These are phyloP conservation scores for Herpetomonas samuelpessoai DNA, from an alignment of 208 protist species.

Conservation along the genomic window DNA sequence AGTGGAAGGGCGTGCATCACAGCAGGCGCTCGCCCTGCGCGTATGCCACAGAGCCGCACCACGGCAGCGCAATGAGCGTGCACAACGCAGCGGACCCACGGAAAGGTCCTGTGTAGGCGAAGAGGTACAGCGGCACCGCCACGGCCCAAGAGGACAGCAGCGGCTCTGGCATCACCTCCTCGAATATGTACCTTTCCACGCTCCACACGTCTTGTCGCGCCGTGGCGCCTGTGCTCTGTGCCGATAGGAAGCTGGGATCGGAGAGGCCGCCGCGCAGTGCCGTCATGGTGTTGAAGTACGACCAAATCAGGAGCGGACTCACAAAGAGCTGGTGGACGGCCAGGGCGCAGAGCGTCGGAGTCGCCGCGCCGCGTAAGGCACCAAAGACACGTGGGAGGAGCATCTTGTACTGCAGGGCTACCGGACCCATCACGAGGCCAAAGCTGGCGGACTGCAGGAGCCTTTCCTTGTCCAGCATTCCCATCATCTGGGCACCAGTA, in stretches of 20 bases:
- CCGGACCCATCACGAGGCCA: slow-evolving; percentile 30
- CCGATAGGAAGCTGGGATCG: slow-evolving; percentile 51
- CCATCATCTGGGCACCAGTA: slow-evolving; percentile 41
- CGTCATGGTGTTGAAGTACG: slow-evolving; percentile 75
- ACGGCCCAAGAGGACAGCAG: slow-evolving; percentile 73
- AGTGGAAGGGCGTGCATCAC: slow-evolving; percentile 13
- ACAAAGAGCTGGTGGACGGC: slow-evolving; percentile 61
- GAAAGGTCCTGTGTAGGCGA: slow-evolving; percentile 33
- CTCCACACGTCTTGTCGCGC: slow-evolving; percentile 42
- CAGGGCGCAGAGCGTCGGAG: slow-evolving; percentile 42
- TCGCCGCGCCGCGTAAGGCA: slow-evolving; percentile 21
- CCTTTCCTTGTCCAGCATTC: slow-evolving; percentile 53
- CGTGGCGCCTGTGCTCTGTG: slow-evolving; percentile 18
- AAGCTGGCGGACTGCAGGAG: slow-evolving; percentile 40
- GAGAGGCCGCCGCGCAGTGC: slow-evolving; percentile 49
- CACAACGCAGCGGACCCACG: slow-evolving; percentile 18
- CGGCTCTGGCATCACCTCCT: slow-evolving; percentile 60
- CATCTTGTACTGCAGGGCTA: slow-evolving; percentile 18
- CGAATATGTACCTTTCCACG: slow-evolving; percentile 53
- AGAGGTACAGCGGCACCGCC: slow-evolving; percentile 42
- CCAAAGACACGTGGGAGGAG: slow-evolving; percentile 39
- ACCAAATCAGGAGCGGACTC: slow-evolving; percentile 55
- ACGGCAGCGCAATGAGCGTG: slow-evolving; percentile 41
- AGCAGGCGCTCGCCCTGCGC: slow-evolving; percentile 40
- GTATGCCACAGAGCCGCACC: slow-evolving; percentile 48